phyloP scores from a whole-genome alignment of 176 grass and related monocot species.

The Oryza meridionalis region DNA sequence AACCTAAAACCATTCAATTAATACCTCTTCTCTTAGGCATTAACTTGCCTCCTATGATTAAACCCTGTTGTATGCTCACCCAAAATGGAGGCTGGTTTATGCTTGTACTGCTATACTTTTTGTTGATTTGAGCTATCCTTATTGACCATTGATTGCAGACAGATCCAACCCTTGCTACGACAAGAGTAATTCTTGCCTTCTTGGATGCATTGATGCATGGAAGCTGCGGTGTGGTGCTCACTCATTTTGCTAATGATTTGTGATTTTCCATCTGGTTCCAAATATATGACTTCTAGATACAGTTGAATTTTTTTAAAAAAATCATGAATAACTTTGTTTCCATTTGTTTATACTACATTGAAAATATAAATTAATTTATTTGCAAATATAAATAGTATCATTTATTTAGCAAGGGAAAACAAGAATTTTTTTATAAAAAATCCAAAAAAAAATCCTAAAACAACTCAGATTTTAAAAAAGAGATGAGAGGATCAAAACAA shows the following conservation, averaged over 20 bases:
- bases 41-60: slow-evolving; percentile 43
- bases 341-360: neutral
- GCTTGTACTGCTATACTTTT: neutral
- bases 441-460: no score
- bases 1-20: slow-evolving; percentile 46
- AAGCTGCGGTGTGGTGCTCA: neutral
- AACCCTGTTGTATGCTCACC: slow-evolving; percentile 40
- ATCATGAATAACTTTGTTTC: neutral
- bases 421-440: no score
- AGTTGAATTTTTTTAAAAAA: neutral
- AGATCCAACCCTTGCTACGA: slow-evolving; percentile 1
- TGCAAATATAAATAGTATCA: no score
- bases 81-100: slow-evolving; percentile 53
- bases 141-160: slow-evolving; percentile 29
- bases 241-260: slow-evolving; percentile 4
- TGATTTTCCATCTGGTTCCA: neutral
- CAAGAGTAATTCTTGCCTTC: neutral
- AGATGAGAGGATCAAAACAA: no score
- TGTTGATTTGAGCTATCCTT: neutral
- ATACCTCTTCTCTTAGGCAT: slow-evolving; percentile 8
- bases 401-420: no score
- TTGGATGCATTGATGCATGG: neutral
- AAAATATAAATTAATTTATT: no score
- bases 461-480: no score
- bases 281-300: neutral